These are phyloP conservation scores for Eimeria sp. DNA, from an alignment of 169 alveolate species.

Conservation along the genomic window DNA sequence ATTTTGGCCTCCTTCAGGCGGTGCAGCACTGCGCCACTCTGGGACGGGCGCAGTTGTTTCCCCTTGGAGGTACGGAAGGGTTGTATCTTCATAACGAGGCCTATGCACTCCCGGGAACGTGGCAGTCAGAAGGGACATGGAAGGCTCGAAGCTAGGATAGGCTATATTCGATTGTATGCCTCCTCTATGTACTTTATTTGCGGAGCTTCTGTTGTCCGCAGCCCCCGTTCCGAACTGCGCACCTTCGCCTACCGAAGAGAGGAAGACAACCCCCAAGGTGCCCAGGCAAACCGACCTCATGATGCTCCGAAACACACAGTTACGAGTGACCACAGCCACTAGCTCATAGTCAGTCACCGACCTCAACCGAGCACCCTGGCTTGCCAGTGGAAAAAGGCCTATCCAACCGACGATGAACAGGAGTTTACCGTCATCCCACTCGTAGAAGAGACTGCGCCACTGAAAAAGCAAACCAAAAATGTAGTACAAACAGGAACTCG, in stretches of 20 bases:
- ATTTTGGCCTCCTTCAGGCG: background rate
- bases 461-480: too few relatives aligned
- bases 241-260: background rate
- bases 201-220: background rate
- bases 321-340: background rate
- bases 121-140: background rate
- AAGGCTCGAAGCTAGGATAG: background rate
- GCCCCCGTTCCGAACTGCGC: background rate
- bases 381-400: background rate
- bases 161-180: background rate
- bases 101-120: background rate
- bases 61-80: background rate
- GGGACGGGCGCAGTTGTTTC: background rate
- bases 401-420: background rate
- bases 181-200: background rate
- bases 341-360: background rate
- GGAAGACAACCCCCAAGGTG: background rate
- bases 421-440: background rate
- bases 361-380: background rate
- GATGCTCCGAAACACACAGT: background rate
- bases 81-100: background rate
- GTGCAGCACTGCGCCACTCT: background rate
- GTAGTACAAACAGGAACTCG: too few relatives aligned
- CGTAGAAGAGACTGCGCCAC: too few relatives aligned
- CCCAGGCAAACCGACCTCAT: background rate